Evolutionary conservation across 2,329 filamentous ascomycete species (phyloP).

Genomic region (Teratosphaeria pseudoeucalypti): DNA sequence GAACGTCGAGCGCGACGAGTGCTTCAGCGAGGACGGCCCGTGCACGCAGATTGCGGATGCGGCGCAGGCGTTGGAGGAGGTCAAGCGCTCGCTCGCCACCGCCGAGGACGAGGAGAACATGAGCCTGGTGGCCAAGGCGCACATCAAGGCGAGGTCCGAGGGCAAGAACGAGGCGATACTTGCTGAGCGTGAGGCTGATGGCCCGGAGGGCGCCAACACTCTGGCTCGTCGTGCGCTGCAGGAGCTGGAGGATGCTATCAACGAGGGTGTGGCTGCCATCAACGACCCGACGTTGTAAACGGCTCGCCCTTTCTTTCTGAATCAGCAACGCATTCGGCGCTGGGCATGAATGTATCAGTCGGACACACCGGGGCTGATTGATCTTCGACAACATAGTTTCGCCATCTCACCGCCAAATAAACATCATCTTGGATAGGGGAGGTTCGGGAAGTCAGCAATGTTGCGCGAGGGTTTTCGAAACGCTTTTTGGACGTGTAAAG

Average conservation of each 20-base stretch:
- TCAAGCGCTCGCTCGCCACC: slow-evolving; percentile 10
- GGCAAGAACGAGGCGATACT: background rate
- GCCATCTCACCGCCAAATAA: background rate
- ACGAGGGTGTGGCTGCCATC: slow-evolving; percentile 2
- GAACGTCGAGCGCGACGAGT: slow-evolving; percentile 8
- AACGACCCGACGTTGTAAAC: background rate
- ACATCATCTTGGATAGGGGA: background rate
- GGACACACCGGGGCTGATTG: background rate
- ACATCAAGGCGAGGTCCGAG: slow-evolving; percentile 1
- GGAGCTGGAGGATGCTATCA: slow-evolving; percentile 6
- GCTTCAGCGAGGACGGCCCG: slow-evolving; percentile 11
- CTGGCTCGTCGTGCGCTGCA: slow-evolving; percentile 6
- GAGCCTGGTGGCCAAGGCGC: slow-evolving; percentile 2
- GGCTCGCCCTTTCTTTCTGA: background rate
- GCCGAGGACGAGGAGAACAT: background rate
- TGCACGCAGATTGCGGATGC: slow-evolving; percentile 16
- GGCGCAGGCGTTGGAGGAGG: slow-evolving; percentile 11
- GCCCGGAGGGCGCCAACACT: slow-evolving; percentile 9
- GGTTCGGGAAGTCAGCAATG: background rate
- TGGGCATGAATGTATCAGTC: background rate
- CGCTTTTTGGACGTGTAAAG: background rate
- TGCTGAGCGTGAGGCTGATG: slow-evolving; percentile 9
- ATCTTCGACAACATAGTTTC: background rate
- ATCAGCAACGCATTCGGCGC: background rate
- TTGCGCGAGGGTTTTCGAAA: background rate